phyloP scores from a whole-genome alignment of 306 rosid genomes.

The Chamaecrista fasciculata region DNA sequence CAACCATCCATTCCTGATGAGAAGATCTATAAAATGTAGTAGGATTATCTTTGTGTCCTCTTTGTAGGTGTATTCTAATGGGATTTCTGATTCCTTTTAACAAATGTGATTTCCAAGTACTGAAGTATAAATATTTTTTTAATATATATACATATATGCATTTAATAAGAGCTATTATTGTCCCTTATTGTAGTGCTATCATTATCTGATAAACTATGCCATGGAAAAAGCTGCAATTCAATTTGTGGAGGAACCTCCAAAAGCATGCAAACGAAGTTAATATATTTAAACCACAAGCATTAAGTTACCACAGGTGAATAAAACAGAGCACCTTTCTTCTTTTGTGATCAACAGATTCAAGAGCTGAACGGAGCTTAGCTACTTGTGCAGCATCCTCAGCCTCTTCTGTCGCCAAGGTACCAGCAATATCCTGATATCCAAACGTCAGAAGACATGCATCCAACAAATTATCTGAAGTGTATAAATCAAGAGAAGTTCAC shows the following conservation, averaged over 20 bases:
- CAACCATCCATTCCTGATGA: neutral
- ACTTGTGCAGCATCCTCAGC: constrained; percentile 90
- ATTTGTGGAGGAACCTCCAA: constrained; percentile 1
- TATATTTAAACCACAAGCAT: neutral
- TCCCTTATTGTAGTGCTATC: neutral
- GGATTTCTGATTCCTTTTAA: neutral
- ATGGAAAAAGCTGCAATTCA: neutral
- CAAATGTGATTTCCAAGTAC: neutral
- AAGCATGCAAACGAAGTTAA: neutral
- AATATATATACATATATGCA: too few species aligned
- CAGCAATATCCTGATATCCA: constrained; percentile 86
- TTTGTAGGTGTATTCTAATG: too few species aligned
- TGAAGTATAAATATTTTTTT: neutral
- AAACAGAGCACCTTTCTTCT: constrained; percentile 78
- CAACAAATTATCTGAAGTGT: constrained; percentile 16
- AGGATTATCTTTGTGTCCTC: too few species aligned
- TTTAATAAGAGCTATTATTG: too few species aligned
- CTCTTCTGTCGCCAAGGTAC: constrained; percentile 91
- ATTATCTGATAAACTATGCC: neutral
- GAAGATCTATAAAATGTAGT: too few species aligned
- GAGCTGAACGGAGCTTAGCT: constrained; percentile 88
- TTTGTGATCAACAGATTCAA: constrained; percentile 96
- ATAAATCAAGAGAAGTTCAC: neutral
- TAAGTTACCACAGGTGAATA: constrained; percentile 1
- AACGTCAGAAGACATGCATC: constrained; percentile 23